These are phyloP conservation scores for Penicillium atrosanguineum DNA, from an alignment of 495 filamentous ascomycete species.

Conservation along the genomic window DNA sequence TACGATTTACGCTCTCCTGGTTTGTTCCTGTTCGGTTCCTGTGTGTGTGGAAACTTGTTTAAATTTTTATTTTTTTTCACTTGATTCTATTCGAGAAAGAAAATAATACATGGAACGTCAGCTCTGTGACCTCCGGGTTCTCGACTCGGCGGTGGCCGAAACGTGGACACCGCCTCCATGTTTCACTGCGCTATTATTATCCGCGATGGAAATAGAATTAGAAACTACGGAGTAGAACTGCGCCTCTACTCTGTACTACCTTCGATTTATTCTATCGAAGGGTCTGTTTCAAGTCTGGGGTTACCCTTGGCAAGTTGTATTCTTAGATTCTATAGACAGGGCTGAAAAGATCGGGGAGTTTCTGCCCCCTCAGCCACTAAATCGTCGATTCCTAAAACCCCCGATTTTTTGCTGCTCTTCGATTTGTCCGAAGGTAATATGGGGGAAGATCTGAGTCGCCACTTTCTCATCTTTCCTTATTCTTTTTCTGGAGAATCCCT, in stretches of 20 bases:
- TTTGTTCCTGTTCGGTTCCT: conserved; percentile 1
- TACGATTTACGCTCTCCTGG: conserved; percentile 5
- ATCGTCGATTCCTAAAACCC: conserved; percentile 34
- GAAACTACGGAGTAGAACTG: neutral
- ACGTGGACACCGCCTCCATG: neutral
- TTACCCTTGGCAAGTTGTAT: neutral
- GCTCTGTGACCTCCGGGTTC: neutral
- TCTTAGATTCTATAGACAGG: conserved; percentile 16
- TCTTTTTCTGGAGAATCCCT: conserved; percentile 20
- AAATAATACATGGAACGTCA: neutral
- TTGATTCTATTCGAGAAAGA: neutral
- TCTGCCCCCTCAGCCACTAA: conserved; percentile 23
- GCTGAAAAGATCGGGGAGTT: conserved; percentile 26
- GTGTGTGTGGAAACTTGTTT: neutral
- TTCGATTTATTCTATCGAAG: neutral
- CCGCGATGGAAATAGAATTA: conserved; percentile 2
- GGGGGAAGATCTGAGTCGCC: conserved; percentile 19
- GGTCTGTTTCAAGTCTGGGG: neutral
- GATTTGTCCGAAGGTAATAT: conserved; percentile 29
- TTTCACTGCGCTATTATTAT: conserved; percentile 6
- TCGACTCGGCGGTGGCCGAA: neutral
- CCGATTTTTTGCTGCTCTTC: conserved; percentile 28
- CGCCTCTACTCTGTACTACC: neutral
- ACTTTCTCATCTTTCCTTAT: conserved; percentile 7
- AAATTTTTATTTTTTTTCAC: neutral